Evolutionary conservation across 2,329 filamentous ascomycete species (phyloP).

Genomic region (Fragosphaeria purpurea): DNA sequence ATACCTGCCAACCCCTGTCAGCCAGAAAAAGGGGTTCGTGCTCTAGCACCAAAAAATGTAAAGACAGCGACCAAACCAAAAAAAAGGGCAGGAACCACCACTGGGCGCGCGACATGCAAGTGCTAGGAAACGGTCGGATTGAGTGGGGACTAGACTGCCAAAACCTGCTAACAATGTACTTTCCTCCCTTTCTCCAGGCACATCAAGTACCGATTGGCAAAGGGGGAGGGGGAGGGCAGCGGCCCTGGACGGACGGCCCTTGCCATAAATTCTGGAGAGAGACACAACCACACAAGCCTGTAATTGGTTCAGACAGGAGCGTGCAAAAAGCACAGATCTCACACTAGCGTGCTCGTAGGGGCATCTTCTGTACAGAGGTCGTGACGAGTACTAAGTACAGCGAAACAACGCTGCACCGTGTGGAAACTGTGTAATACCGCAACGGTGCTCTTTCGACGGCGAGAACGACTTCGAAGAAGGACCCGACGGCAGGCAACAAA

Average conservation of each 20-base stretch:
- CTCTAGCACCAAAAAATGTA: conserved; percentile 3
- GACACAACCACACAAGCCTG: conserved; percentile 1
- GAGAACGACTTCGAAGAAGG: no score
- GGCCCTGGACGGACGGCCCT: conserved; percentile 1
- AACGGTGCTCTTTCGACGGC: no score
- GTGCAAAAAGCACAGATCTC: conserved; percentile 7
- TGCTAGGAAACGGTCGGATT: background rate
- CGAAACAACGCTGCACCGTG: background rate
- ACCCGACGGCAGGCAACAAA: no score
- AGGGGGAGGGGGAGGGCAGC: no score
- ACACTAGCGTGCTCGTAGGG: conserved; percentile 2
- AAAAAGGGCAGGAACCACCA: background rate
- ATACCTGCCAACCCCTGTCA: conserved; percentile 7
- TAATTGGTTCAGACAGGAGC: conserved; percentile 4
- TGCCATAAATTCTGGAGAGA: background rate
- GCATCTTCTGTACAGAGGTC: no score
- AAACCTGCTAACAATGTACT: no score
- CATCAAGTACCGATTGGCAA: no score
- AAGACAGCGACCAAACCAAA: background rate
- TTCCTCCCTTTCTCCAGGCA: no score
- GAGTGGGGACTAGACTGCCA: conserved; percentile 2
- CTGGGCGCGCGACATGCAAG: no score
- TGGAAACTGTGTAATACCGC: background rate
- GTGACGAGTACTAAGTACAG: background rate
- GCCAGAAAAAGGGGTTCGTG: conserved; percentile 13